phyloP scores from a whole-genome alignment of 805 yeast species.

The Helenozyma baotianmanensis region DNA sequence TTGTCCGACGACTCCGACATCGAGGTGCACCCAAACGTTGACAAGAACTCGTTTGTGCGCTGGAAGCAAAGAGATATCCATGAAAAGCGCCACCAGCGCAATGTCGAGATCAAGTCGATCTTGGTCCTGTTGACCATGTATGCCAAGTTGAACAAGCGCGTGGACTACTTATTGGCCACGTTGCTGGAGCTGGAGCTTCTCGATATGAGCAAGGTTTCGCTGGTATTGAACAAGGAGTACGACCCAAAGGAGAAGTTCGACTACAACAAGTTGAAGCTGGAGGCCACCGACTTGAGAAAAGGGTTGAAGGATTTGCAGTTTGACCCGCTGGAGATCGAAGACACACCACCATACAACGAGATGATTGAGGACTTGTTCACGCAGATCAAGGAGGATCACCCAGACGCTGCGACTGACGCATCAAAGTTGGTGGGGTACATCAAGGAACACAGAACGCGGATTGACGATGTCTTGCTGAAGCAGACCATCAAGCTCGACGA shows the following conservation, averaged over 20 bases:
- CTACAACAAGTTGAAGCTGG: slow-evolving; percentile 30
- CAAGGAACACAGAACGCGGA: slow-evolving; percentile 62
- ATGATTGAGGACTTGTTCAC: slow-evolving; percentile 86
- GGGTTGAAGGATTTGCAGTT: slow-evolving; percentile 38
- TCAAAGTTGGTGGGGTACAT: slow-evolving; percentile 35
- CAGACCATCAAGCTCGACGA: slow-evolving; percentile 64
- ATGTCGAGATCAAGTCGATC: slow-evolving; percentile 69
- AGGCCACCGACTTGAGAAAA: slow-evolving; percentile 42
- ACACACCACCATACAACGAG: slow-evolving; percentile 70
- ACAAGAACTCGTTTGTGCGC: slow-evolving; percentile 81
- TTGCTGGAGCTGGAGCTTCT: slow-evolving; percentile 38
- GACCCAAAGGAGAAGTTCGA: slow-evolving; percentile 57
- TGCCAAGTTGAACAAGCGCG: slow-evolving; percentile 64
- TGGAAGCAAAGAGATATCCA: slow-evolving; percentile 99
- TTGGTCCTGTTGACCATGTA: slow-evolving; percentile 81
- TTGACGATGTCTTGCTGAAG: slow-evolving; percentile 59
- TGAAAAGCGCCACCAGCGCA: slow-evolving; percentile 80
- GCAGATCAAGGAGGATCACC: slow-evolving; percentile 65
- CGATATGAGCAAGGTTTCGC: slow-evolving; percentile 26
- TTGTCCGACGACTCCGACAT: slow-evolving; percentile 94
- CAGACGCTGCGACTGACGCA: slow-evolving; percentile 38
- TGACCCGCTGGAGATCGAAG: slow-evolving; percentile 33
- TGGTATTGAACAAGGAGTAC: slow-evolving; percentile 46
- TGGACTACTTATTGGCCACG: slow-evolving; percentile 53
- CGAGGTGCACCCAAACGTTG: slow-evolving; percentile 98